Evolutionary conservation across 1,284 basidiomycete species (phyloP), one percentile per base, ranked within the genome.

Genomic region (Pisolithus thermaeus): DNA sequence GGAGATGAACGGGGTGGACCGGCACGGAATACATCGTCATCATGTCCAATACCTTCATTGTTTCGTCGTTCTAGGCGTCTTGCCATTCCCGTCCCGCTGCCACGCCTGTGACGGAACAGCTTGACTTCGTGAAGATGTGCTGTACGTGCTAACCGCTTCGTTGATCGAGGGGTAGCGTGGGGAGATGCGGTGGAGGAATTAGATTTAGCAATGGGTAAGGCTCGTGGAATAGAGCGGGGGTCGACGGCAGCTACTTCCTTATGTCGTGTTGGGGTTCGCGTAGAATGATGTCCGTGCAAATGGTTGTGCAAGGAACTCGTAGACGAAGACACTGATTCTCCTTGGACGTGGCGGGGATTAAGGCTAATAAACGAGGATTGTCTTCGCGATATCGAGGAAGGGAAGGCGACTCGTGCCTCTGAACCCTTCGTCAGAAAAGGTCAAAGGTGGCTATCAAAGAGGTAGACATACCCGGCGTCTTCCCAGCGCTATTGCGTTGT

Each of bases 121-220:
- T 73, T 73, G 54, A 87, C 78, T 61, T 87, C 84, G 58, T 89
- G 87, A 54, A 89, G 56, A 70, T 89, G 87, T 2, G 87, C 82
- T 4, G 74, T 84, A 42, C 83, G 72, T 23, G 84, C 86, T 79
- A 80, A 85, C 39, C 74, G 74, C 53, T 77, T 79, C 38, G 78
- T 46, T 0, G 67, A 51, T 63, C 63, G 59, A 2, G 7, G 48
- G 1, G 51, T 51, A 2, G 30, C 22, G 7, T 60, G 59, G 0
- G 58, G 48, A 4, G 61, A 57, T 3, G 61, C 41, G 42, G 66
- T 45, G 68, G 73, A 48, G 65, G 68, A 55, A 52, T 59, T 53
- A 44, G 59, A 67, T 2, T 63, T 55, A 1, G 52, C 3, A 7
- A 65, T 47, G 7, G 63, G 47, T 23, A 58, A 56, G 2, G 49